Conservation (phyloP, 1,284 basidiomycete species). For the Marasmius oreades region DNA sequence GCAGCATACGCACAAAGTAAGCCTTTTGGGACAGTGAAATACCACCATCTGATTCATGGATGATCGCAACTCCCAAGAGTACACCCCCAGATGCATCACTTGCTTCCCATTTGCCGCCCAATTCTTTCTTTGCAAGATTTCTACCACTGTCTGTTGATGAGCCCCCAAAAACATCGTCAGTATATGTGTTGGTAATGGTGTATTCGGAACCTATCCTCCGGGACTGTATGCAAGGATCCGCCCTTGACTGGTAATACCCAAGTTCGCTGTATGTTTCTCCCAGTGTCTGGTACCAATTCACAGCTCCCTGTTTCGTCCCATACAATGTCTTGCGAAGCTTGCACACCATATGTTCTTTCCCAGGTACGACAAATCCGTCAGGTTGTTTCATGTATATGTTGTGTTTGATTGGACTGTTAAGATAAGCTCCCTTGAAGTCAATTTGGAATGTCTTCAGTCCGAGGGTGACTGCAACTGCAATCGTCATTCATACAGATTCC, state of each 20-base stretch:
- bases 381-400: no score
- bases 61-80: no score
- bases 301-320: slow-evolving; percentile 35
- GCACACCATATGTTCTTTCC: slow-evolving; percentile 14
- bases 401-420: no score
- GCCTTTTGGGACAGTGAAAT: no score
- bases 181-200: no score
- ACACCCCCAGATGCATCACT: neutral
- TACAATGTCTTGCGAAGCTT: slow-evolving; percentile 27
- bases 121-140: neutral
- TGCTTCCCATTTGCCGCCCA: neutral
- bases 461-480: no score
- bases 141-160: neutral
- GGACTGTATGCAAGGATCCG: slow-evolving; percentile 23
- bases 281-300: slow-evolving; percentile 29
- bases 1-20: no score
- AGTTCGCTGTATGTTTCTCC: slow-evolving; percentile 17
- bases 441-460: no score
- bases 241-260: no score
- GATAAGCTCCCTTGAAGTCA: no score
- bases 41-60: no score
- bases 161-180: slow-evolving; percentile 16
- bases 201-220: slow-evolving; percentile 5
- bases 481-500: slow-evolving; percentile 21
- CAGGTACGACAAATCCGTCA: no score